These are phyloP conservation scores for Eragrostis curvula DNA, from an alignment of 176 grass and related monocot species.

Conservation along the genomic window DNA sequence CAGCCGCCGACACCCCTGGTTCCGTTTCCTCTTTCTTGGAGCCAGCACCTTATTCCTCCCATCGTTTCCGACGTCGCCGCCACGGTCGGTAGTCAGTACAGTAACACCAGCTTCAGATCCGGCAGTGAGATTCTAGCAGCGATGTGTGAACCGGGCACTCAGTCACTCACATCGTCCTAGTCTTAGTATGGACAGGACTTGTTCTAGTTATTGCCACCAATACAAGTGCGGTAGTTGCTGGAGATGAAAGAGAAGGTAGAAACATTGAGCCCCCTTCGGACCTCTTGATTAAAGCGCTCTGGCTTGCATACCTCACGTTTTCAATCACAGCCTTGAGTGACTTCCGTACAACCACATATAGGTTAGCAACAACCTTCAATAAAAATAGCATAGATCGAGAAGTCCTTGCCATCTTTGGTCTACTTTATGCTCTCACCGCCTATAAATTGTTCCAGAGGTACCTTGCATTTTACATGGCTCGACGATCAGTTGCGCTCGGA, in stretches of 20 bases:
- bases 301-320: neutral
- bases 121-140: neutral
- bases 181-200: neutral
- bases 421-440: too few species aligned
- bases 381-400: too few species aligned
- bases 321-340: too few species aligned
- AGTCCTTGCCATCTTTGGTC: too few species aligned
- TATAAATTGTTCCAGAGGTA: neutral
- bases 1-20: neutral
- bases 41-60: neutral
- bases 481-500: neutral
- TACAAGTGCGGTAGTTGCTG: neutral
- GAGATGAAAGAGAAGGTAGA: constrained; percentile 15
- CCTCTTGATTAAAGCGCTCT: neutral
- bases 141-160: neutral
- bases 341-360: too few species aligned
- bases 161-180: neutral
- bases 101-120: too few species aligned
- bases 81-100: neutral
- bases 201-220: neutral
- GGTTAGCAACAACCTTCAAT: neutral
- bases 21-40: constrained; percentile 13
- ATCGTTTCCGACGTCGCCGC: constrained; percentile 9
- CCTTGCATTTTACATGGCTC: neutral
- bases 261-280: neutral